Base-by-base conservation (phyloP, 768 basidiomycete genomes). In the Cystofilobasidium capitatum region DNA sequence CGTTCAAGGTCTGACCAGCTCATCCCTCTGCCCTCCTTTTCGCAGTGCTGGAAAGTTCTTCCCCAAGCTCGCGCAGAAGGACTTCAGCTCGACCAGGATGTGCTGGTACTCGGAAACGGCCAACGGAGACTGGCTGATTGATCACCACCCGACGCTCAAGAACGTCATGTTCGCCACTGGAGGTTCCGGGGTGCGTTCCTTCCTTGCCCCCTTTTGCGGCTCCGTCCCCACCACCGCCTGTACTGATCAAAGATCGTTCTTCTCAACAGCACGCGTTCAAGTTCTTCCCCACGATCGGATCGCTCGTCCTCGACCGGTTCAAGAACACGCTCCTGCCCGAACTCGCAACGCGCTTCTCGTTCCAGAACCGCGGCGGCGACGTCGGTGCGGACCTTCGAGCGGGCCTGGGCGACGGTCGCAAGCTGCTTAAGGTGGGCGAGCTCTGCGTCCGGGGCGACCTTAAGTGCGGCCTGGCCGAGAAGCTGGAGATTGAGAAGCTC, bases 41-140 rank as follows among this genome's bases (percentile, higher is more conserved):
- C 29, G 39, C 16, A 31, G 51, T 7, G 51, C 94, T 14, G 74
- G 77, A 24, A 74, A 77, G 37, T 78, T 91, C 31, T 92, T 88
- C 77, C 94, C 93, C 31, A 84, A 84, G 59, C 81, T 98, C 54
- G 87, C 84, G 7, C 77, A 83, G 71, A 87, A 85, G 75, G 82
- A 87, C 0, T 88, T 91, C 73, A 74, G 37, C 7, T 42, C 62
- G 31, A 70, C 58, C 12, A 54, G 64, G 14, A 35, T 72, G 22
- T 40, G 55, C 70, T 92, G 90, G 90, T 97, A 97, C 75, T 86
- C 86, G 29, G 93, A 96, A 72, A 85, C 91, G 6, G 82, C 85
- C 0, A 88, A 92, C 73, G 86, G 84, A 3, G 83, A 97, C 76
- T 97, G 91, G 89, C 79, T 96, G 49, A 89, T 97, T 71, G 89